A percentile compares a stretch with the other conserved stretches of the same genome.
Conservation (phyloP, 306 rosid species). For the Acacia confusa region DNA sequence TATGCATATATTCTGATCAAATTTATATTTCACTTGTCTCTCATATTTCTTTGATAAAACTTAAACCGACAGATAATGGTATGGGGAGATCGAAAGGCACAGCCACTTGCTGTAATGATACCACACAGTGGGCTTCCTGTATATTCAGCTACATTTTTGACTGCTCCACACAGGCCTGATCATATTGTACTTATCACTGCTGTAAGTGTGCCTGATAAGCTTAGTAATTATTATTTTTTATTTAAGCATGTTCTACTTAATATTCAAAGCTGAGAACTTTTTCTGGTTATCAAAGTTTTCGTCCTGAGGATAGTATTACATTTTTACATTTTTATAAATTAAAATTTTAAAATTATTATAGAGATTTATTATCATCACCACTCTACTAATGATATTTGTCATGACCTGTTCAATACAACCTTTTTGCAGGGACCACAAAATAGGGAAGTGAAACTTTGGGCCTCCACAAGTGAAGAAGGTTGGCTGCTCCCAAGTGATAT, state of each 20-base stretch:
- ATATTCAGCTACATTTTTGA: slow-evolving; percentile 83
- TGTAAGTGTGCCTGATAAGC: slow-evolving; percentile 45
- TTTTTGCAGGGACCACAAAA: slow-evolving; percentile 76
- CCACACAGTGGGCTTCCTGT: slow-evolving; percentile 91
- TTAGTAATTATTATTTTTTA: background rate
- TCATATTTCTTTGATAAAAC: slow-evolving; percentile 4
- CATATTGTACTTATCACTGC: slow-evolving; percentile 92
- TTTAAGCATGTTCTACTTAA: slow-evolving; percentile 2
- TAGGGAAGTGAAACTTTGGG: slow-evolving; percentile 94
- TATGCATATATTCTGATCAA: no score
- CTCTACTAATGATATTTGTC: slow-evolving; percentile 23
- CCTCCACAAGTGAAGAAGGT: slow-evolving; percentile 85
- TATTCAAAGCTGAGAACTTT: background rate
- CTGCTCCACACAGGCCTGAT: slow-evolving; percentile 84
- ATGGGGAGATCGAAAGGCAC: slow-evolving; percentile 90
- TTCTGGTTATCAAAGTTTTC: slow-evolving; percentile 19
- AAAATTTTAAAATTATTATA: background rate
- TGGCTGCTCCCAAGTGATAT: slow-evolving; percentile 88
- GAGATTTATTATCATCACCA: background rate
- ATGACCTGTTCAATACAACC: slow-evolving; percentile 10
- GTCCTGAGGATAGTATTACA: background rate
- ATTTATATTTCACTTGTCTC: slow-evolving; percentile 16
- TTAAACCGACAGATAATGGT: slow-evolving; percentile 71
- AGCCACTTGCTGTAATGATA: slow-evolving; percentile 75
- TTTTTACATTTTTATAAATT: background rate